These are phyloP conservation scores for Ogataea paraovalis DNA, from an alignment of 805 yeast genomes.

Conservation along the genomic window DNA sequence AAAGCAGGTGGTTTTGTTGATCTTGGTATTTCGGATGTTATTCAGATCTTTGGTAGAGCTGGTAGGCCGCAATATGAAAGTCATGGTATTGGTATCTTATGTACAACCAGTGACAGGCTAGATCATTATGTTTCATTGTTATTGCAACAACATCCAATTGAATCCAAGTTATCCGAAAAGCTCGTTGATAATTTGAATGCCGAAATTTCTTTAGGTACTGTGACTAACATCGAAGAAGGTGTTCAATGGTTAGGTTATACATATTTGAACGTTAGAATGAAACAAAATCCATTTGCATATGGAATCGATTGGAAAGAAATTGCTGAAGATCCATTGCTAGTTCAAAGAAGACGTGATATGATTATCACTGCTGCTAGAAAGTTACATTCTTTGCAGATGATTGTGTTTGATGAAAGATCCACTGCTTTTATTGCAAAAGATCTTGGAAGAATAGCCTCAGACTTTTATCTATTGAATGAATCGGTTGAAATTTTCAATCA, in stretches of 20 bases:
- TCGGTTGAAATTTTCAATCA: conserved; percentile 87
- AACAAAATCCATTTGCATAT: conserved; percentile 86
- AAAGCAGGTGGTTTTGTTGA: conserved; percentile 93
- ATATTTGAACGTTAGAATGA: conserved; percentile 89
- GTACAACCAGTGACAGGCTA: conserved; percentile 75
- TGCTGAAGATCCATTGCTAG: conserved; percentile 75
- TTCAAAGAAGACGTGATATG: conserved; percentile 70
- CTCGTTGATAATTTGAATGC: conserved; percentile 93
- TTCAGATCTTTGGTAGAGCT: conserved; percentile 98
- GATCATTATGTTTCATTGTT: conserved; percentile 87
- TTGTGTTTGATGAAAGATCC: conserved; percentile 81
- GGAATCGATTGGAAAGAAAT: conserved; percentile 88
- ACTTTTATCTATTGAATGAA: conserved; percentile 80
- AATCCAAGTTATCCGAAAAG: conserved; percentile 72
- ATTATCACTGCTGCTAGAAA: conserved; percentile 75
- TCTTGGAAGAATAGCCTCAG: conserved; percentile 91
- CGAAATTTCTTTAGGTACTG: conserved; percentile 92
- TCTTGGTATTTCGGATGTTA: conserved; percentile 91
- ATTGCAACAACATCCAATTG: conserved; percentile 95
- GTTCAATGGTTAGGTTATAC: conserved; percentile 98
- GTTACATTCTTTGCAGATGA: conserved; percentile 87
- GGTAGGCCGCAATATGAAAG: conserved; percentile 97
- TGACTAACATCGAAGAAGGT: conserved; percentile 90
- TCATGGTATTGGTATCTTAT: conserved; percentile 86
- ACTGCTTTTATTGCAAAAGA: conserved; percentile 81